These are phyloP conservation scores for Trichosporon inkin DNA, from an alignment of 1,284 basidiomycete species.

Conservation along the genomic window DNA sequence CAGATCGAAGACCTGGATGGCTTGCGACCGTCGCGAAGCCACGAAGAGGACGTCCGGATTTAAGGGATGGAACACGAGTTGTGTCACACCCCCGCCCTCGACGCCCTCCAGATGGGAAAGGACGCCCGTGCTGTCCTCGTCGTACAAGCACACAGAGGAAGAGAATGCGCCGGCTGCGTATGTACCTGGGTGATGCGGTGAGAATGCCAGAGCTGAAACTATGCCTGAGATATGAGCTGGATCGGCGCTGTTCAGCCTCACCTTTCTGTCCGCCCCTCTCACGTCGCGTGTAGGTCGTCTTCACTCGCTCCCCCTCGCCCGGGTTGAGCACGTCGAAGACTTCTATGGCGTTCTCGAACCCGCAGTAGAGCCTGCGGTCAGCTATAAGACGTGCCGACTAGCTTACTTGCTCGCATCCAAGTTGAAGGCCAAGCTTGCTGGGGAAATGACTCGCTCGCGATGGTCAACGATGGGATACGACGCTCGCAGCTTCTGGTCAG, in stretches of 20 bases:
- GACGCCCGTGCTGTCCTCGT: constrained; percentile 58
- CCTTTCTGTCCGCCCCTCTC: constrained; percentile 82
- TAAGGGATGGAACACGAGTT: constrained; percentile 76
- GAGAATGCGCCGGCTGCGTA: constrained; percentile 64
- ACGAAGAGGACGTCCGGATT: constrained; percentile 70
- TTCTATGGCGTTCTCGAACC: constrained; percentile 83
- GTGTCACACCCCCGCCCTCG: constrained; percentile 61
- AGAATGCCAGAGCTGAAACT: constrained; percentile 74
- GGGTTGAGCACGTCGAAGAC: constrained; percentile 65
- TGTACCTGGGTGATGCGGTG: constrained; percentile 61
- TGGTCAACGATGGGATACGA: constrained; percentile 89
- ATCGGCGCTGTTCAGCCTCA: constrained; percentile 33
- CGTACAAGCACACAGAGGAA: constrained; percentile 70
- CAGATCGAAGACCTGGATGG: constrained; percentile 72
- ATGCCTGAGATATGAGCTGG: constrained; percentile 58
- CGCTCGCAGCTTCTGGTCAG: constrained; percentile 63
- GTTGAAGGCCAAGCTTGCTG: constrained; percentile 76
- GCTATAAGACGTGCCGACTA: background rate
- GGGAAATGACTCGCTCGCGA: constrained; percentile 76
- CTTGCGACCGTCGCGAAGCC: constrained; percentile 64
- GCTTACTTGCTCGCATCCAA: constrained; percentile 62
- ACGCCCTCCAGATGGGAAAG: constrained; percentile 63
- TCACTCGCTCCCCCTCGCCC: constrained; percentile 56
- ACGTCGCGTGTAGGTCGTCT: constrained; percentile 70
- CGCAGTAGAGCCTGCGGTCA: constrained; percentile 70